phyloP scores from a whole-genome alignment of 352 stramenopile genomes.

The Pythium grandisporangium region DNA sequence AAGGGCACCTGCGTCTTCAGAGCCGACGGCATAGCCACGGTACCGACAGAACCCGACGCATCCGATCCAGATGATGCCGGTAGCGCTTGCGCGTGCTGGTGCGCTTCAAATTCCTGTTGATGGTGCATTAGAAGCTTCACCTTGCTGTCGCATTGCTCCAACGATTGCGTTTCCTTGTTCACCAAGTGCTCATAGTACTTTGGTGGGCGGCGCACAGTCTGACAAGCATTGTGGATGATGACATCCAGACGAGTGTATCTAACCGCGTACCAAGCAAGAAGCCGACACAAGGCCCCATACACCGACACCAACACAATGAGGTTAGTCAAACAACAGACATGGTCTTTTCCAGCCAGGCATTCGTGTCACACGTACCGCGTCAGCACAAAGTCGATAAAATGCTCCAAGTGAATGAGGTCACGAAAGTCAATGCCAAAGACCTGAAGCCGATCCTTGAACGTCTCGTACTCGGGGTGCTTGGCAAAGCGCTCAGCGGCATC shows the following conservation, averaged over 20 bases:
- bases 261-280: no score
- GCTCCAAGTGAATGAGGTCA: conserved; percentile 93
- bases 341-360: neutral
- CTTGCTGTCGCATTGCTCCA: conserved; percentile 36
- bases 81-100: conserved; percentile 53
- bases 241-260: conserved; percentile 90
- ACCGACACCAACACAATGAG: no score
- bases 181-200: conserved; percentile 92
- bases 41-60: conserved; percentile 6
- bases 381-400: conserved; percentile 88
- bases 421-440: conserved; percentile 96
- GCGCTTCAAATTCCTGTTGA: conserved; percentile 65
- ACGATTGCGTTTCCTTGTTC: conserved; percentile 69
- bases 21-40: conserved; percentile 43
- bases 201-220: conserved; percentile 91
- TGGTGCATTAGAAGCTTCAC: conserved; percentile 71
- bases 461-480: conserved; percentile 88
- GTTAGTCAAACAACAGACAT: conserved; percentile 1
- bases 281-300: no score
- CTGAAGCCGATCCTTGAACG: conserved; percentile 90
- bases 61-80: conserved; percentile 15
- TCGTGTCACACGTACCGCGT: conserved; percentile 18
- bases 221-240: conserved; percentile 97
- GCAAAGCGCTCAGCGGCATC: conserved; percentile 88
- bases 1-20: conserved; percentile 79